These are phyloP conservation scores for Paspalum vaginatum DNA, from an alignment of 176 grass and related monocot species.

Conservation along the genomic window DNA sequence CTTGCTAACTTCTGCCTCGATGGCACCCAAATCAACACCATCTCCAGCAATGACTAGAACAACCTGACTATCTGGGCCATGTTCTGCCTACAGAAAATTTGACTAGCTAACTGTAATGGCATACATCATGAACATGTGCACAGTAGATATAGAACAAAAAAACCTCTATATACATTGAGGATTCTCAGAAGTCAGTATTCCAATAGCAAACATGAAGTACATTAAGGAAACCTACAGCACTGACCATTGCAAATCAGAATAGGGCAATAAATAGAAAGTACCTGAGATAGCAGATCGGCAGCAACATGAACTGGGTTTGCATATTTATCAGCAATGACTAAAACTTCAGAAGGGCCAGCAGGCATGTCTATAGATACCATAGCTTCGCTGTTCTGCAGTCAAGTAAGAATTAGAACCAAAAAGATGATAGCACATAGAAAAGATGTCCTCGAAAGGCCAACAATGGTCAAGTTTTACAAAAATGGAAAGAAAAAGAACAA, in stretches of 20 bases:
- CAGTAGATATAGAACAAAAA: neutral
- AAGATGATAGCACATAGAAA: neutral
- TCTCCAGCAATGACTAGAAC: slow-evolving; percentile 88
- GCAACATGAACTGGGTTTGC: slow-evolving; percentile 88
- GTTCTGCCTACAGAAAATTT: slow-evolving; percentile 74
- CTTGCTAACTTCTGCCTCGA: slow-evolving; percentile 83
- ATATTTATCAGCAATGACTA: slow-evolving; percentile 89
- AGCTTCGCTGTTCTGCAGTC: slow-evolving; percentile 95
- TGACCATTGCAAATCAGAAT: slow-evolving; percentile 13
- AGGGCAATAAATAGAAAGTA: slow-evolving; percentile 33
- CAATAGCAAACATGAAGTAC: neutral
- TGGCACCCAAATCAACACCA: slow-evolving; percentile 68
- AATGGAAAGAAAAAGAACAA: slow-evolving; percentile 29
- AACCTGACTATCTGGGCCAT: slow-evolving; percentile 97
- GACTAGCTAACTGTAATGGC: slow-evolving; percentile 8
- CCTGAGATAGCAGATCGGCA: slow-evolving; percentile 96
- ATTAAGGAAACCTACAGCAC: neutral
- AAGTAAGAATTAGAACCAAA: slow-evolving; percentile 37
- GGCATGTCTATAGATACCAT: slow-evolving; percentile 99
- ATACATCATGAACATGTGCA: neutral
- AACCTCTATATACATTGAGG: neutral
- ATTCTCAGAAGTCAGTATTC: slow-evolving; percentile 25
- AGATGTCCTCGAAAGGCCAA: neutral
- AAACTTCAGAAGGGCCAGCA: slow-evolving; percentile 91
- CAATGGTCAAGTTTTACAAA: neutral